phyloP scores from a whole-genome alignment of 345 rosid species.

The Rhizophora apiculata region DNA sequence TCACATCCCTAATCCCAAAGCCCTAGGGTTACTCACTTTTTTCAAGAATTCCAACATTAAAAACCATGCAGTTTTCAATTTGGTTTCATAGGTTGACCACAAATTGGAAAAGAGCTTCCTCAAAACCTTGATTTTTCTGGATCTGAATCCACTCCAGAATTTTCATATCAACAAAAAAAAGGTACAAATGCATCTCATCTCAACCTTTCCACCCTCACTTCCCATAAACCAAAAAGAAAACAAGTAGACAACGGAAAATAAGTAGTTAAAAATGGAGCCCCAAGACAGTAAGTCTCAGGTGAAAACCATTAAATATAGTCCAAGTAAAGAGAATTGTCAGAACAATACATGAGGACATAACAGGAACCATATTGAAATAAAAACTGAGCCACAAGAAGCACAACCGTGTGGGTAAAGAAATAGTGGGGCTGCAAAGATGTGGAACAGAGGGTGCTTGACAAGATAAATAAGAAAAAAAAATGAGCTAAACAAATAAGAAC shows the following conservation, averaged over 20 bases:
- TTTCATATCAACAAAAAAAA: slow-evolving; percentile 9
- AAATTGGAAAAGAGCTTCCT: slow-evolving; percentile 49
- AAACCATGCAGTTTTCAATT: slow-evolving; percentile 44
- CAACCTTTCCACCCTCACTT: background rate
- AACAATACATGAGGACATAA: background rate
- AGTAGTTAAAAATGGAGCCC: too few species aligned
- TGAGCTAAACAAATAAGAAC: slow-evolving; percentile 11
- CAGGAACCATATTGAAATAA: background rate
- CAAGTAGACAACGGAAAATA: too few species aligned
- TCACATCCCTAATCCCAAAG: too few species aligned
- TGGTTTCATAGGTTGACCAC: slow-evolving; percentile 61
- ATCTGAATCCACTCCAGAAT: slow-evolving; percentile 36
- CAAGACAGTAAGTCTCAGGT: too few species aligned
- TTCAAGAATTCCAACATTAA: slow-evolving; percentile 29
- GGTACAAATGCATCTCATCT: too few species aligned
- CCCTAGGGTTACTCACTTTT: slow-evolving; percentile 51
- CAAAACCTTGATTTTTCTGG: slow-evolving; percentile 53
- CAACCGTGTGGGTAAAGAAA: too few species aligned
- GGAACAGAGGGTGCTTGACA: background rate
- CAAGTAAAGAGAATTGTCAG: background rate
- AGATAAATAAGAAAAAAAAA: slow-evolving; percentile 9
- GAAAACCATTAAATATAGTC: background rate
- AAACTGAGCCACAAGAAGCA: background rate
- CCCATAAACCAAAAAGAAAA: background rate
- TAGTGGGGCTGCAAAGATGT: background rate